Evolutionary conservation across 2,329 filamentous ascomycete genomes (phyloP).

Genomic region (Diaporthe ampelina): DNA sequence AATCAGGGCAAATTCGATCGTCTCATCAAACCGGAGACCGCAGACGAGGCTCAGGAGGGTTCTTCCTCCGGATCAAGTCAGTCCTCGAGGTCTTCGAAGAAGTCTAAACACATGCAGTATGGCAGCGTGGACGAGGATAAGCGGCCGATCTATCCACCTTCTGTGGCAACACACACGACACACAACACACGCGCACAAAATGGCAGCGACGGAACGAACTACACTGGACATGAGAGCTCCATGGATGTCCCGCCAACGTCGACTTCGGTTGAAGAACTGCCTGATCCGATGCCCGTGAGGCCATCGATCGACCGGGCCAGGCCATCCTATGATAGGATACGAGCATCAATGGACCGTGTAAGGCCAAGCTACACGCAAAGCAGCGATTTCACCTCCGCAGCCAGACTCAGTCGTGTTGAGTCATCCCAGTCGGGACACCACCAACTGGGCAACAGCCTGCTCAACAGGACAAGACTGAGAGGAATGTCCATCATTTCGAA

Average conservation of each 20-base stretch:
- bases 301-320: conserved; percentile 77
- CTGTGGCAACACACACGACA: conserved; percentile 87
- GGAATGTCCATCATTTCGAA: conserved; percentile 48
- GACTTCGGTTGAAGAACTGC: conserved; percentile 42
- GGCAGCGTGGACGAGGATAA: conserved; percentile 86
- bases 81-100: conserved; percentile 61
- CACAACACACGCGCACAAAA: conserved; percentile 89
- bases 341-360: conserved; percentile 88
- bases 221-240: conserved; percentile 77
- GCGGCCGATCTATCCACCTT: conserved; percentile 93
- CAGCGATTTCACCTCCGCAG: conserved; percentile 92
- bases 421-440: conserved; percentile 69
- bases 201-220: conserved; percentile 94
- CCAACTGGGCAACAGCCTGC: conserved; percentile 37
- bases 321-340: conserved; percentile 89
- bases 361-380: conserved; percentile 88
- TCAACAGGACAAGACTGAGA: conserved; percentile 46
- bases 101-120: conserved; percentile 71
- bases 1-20: conserved; percentile 85
- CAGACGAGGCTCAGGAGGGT: conserved; percentile 55
- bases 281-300: conserved; percentile 52
- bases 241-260: conserved; percentile 61
- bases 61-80: conserved; percentile 72
- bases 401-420: conserved; percentile 86
- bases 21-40: conserved; percentile 59